Conservation (phyloP, 257 asterid species). For the Pogostemon cablin region DNA sequence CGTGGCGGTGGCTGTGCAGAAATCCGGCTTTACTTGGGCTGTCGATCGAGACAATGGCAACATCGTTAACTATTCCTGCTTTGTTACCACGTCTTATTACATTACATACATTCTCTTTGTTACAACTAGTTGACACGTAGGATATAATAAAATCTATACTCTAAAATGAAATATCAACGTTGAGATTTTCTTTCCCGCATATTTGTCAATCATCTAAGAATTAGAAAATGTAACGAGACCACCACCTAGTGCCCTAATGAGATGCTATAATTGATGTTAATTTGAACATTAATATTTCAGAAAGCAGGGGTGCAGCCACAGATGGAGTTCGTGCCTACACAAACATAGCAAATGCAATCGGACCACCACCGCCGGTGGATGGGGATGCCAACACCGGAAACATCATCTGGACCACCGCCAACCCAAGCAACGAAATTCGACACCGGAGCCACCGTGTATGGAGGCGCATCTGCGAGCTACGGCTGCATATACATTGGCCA, state of each 20-base stretch:
- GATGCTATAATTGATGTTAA: too few species aligned
- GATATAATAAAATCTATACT: too few species aligned
- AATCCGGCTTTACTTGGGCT: conserved; percentile 77
- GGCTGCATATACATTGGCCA: conserved; percentile 73
- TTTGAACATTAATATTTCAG: conserved; percentile 25
- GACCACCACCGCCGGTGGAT: conserved; percentile 67
- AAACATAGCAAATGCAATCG: conserved; percentile 56
- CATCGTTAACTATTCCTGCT: conserved; percentile 2
- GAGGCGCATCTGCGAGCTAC: conserved; percentile 77
- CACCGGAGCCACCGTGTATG: conserved; percentile 68
- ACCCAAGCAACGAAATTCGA: conserved; percentile 59
- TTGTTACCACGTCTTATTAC: too few species aligned
- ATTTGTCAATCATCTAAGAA: too few species aligned
- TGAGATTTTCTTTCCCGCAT: too few species aligned
- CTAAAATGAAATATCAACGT: too few species aligned
- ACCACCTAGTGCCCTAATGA: too few species aligned
- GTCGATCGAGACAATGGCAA: conserved; percentile 56
- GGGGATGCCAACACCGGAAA: conserved; percentile 74
- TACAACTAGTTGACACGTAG: too few species aligned
- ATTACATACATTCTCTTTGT: too few species aligned
- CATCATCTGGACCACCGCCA: conserved; percentile 73
- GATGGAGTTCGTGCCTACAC: conserved; percentile 67
- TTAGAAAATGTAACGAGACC: too few species aligned
- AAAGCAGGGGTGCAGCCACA: conserved; percentile 78
- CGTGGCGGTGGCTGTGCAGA: conserved; percentile 72